These are phyloP conservation scores for Globisporangium cylindrosporum DNA, from an alignment of 352 stramenopile genomes.

Conservation along the genomic window DNA sequence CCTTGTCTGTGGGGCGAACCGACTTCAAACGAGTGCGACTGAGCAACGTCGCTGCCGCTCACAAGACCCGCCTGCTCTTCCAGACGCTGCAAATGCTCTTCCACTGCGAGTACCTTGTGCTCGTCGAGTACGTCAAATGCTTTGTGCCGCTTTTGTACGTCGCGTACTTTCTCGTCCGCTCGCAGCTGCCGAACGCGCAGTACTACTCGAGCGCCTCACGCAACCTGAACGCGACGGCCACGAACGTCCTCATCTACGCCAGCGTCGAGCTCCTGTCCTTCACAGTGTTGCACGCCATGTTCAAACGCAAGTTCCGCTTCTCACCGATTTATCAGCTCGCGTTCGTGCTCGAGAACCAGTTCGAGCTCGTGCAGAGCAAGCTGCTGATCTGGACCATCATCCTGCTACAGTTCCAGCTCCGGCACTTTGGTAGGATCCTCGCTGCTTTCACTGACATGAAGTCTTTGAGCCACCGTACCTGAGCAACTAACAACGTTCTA, in stretches of 20 bases:
- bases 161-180: slow-evolving; percentile 11
- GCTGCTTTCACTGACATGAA: too few species aligned
- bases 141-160: slow-evolving; percentile 21
- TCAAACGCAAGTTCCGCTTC: slow-evolving; percentile 14
- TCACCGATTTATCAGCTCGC: slow-evolving; percentile 11
- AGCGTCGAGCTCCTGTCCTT: slow-evolving; percentile 1
- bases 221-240: background rate
- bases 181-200: slow-evolving; percentile 13
- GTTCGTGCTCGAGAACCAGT: slow-evolving; percentile 13
- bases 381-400: slow-evolving; percentile 11
- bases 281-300: background rate
- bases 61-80: background rate
- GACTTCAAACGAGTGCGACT: background rate
- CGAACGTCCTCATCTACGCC: slow-evolving; percentile 2
- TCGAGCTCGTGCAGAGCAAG: slow-evolving; percentile 9
- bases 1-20: background rate
- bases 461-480: too few species aligned
- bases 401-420: slow-evolving; percentile 5
- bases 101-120: slow-evolving; percentile 23
- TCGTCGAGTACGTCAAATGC: slow-evolving; percentile 26
- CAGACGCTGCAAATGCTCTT: slow-evolving; percentile 19
- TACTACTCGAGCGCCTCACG: slow-evolving; percentile 13
- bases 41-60: background rate
- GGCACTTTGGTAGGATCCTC: background rate
- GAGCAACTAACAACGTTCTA: too few species aligned